Base-by-base conservation (phyloP, 1,139 yeast species). In the Trichomonascaceae sp. region DNA sequence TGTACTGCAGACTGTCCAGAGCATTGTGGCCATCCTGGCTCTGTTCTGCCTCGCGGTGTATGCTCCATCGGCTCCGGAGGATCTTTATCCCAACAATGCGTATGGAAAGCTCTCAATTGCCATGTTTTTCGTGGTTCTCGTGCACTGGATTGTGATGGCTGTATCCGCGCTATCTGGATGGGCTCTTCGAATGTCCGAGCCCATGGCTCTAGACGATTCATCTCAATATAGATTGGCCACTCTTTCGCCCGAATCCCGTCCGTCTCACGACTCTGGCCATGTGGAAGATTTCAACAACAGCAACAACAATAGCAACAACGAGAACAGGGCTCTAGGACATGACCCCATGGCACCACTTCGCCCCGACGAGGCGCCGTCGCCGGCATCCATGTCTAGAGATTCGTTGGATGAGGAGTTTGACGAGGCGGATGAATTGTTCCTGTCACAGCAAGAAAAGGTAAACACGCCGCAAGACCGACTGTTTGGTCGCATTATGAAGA, bases 51-150 rank as follows among this genome's bases (percentile, higher is more conserved):
- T 77, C 43, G 67, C 71, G 30, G 54, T 77, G 8, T 87, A 78
- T 48, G 68, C 73, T 30, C 55, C 63, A 6, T 62, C 78, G 14
- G 75, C 76, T 13, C 77, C 81, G 0, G 55, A 51, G n/a, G 67
- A 68, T 39, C 61, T 84, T 47, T 89, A 82, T 50, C 94, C 94
- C 1, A 64, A 69, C 28, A 81, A 81, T 51, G 76, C 78, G 1
- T 87, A 87, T 54, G 61, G 71, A 17, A 68, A 65, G 44, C 73
- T 80, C 74, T 65, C 79, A 26, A 62, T 70, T 52, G 69, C 78
- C 13, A 57, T 82, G 42, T 56, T 76, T 8, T 55, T 76, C 33
- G 52, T 72, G 9, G 57, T 76, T 1, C 37, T 69, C 1, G 55
- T 61, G 3, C 93, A 81, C 44, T 67, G 68, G 50, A 42, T 64